Conservation (phyloP, 2,329 filamentous ascomycete species). For the Arthrobotrys pseudoclavata region DNA sequence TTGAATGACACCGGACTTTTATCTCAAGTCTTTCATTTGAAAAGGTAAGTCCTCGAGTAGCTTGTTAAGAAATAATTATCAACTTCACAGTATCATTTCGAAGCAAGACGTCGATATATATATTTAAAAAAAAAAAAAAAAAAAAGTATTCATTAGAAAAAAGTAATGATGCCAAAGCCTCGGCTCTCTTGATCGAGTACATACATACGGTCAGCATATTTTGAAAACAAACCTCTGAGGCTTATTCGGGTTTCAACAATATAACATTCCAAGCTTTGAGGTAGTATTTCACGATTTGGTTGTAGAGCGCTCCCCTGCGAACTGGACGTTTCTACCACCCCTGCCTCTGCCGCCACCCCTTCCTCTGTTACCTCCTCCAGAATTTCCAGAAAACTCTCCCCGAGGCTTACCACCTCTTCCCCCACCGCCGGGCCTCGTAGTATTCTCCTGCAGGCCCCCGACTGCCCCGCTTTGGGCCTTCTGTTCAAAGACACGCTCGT, state of each 20-base stretch:
- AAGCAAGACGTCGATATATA: background rate
- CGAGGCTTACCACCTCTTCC: constrained; percentile 75
- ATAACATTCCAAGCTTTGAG: background rate
- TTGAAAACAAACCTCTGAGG: background rate
- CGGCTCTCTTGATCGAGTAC: constrained; percentile 43
- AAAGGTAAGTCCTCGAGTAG: no score
- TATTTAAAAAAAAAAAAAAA: background rate
- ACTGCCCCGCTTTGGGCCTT: constrained; percentile 92
- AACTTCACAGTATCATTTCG: background rate
- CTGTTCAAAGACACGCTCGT: constrained; percentile 97
- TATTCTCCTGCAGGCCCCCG: constrained; percentile 91
- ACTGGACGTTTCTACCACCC: constrained; percentile 63
- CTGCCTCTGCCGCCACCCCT: constrained; percentile 67
- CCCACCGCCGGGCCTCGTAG: constrained; percentile 78
- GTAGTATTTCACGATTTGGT: constrained; percentile 32
- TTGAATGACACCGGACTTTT: no score
- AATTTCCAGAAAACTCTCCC: constrained; percentile 65
- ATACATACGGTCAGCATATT: constrained; percentile 26
- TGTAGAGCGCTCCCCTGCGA: constrained; percentile 53
- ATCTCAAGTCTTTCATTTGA: no score
- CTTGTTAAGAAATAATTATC: no score
- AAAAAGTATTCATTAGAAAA: background rate
- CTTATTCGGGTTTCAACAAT: background rate
- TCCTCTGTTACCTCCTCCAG: constrained; percentile 72
- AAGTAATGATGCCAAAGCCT: background rate